Evolutionary conservation across 2,329 filamentous ascomycete species (phyloP).

Genomic region (Colletotrichum salicis): DNA sequence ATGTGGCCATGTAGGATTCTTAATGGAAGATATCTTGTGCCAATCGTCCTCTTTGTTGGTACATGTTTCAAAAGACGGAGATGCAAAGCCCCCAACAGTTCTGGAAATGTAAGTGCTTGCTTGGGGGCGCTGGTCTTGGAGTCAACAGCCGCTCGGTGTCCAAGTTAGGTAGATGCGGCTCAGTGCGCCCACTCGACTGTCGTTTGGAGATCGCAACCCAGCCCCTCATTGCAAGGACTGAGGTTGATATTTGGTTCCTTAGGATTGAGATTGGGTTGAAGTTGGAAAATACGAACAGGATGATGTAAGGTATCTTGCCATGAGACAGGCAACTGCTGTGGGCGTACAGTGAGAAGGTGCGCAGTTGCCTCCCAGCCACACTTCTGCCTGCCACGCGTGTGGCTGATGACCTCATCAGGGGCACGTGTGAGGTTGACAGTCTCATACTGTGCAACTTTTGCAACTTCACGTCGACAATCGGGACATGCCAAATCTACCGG

Average conservation of each 20-base stretch:
- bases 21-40: not conserved
- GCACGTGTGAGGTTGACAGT: constrained; percentile 3
- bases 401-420: constrained; percentile 15
- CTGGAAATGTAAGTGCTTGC: not conserved
- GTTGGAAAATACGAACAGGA: not conserved
- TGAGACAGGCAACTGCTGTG: not conserved
- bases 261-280: not conserved
- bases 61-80: not conserved
- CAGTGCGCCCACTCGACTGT: not conserved
- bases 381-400: not conserved
- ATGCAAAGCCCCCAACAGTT: not conserved
- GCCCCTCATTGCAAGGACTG: not conserved
- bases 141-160: not conserved
- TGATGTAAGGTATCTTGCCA: not conserved
- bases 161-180: not conserved
- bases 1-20: too few species aligned
- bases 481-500: not conserved
- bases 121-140: not conserved
- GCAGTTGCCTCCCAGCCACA: not conserved
- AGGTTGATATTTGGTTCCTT: not conserved
- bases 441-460: constrained; percentile 17
- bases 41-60: not conserved
- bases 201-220: not conserved
- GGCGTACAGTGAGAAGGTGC: not conserved
- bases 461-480: not conserved